Base-by-base conservation (phyloP, 352 stramenopile species). In the Pythium sp. region DNA sequence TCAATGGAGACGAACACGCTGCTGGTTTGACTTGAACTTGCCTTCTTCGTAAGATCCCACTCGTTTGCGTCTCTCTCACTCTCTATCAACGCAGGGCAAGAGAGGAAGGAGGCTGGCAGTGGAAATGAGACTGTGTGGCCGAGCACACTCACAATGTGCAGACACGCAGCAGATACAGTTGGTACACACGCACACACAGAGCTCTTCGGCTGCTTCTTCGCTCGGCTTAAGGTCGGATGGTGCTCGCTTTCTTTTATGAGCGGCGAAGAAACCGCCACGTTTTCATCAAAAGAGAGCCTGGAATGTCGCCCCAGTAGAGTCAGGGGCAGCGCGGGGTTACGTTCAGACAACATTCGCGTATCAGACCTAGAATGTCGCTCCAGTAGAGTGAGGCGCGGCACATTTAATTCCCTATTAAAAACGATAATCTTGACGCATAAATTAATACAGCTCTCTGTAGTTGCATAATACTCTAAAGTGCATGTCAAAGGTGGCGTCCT, bases 221-320 rank as follows among this genome's bases (percentile, higher is more conserved):
- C 38, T 47, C 15, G 14, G 38, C 9, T 43, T 43, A 14, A 47
- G 38, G 14, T 47, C 38, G 38, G 38, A 47, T 14, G 12, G 18
- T n/a, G 38, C 38, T 47, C 6, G 12, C 38, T 47, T 47, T 18
- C 38, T 47, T 47, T 46, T 46, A 46, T 47, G 38, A 47, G 38
- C 38, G 38, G 38, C 38, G 38, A 47, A 28, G 49, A 56, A 56
- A 56, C 49, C 49, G 49, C 49, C 49, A 58, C 53, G 53, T 58
- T 58, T 58, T 58, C 26, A 30, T 26, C n/a, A 14, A 26, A 24
- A 58, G 14, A 58, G 53, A 36, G 26, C 14, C 51, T 15, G 22
- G 24, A 57, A 57, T 57, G 51, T 57, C 51, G 51, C 51, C 15
- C 51, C 22, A 57, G 51, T 47, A 47, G 38, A 47, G 38, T 47